Evolutionary conservation across 1,284 basidiomycete species (phyloP).

Genomic region (Ceratorhiza oryzae-sativae): DNA sequence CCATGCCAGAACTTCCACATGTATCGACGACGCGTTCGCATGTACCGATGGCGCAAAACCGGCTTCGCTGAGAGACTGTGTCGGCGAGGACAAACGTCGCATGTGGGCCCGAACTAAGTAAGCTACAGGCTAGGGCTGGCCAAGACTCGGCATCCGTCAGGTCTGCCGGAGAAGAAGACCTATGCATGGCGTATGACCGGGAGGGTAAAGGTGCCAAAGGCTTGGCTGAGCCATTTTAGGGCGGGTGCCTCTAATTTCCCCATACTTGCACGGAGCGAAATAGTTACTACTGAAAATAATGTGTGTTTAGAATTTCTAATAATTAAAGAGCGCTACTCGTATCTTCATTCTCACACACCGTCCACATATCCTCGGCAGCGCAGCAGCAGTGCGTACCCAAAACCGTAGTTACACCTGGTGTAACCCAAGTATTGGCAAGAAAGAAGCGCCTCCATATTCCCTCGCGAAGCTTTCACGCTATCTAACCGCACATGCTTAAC

Average conservation of each 20-base stretch:
- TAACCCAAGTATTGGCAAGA: not conserved
- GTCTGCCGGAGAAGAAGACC: not conserved
- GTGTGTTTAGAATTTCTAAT: not conserved
- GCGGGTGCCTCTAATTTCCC: not conserved
- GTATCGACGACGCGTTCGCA: not conserved
- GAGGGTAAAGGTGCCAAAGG: not conserved
- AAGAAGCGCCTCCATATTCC: not conserved
- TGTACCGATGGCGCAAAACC: not conserved
- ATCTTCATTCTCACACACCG: not conserved
- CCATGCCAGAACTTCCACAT: not conserved
- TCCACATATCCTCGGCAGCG: not conserved
- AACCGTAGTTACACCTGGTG: not conserved
- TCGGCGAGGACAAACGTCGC: not conserved
- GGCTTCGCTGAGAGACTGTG: not conserved
- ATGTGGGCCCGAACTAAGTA: not conserved
- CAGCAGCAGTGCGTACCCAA: not conserved
- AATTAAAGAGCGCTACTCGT: not conserved
- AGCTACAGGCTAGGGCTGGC: not conserved
- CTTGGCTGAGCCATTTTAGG: not conserved
- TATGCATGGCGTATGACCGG: not conserved
- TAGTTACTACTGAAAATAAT: not conserved
- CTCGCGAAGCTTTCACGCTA: not conserved
- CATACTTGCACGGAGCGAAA: not conserved
- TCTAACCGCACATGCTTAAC: not conserved
- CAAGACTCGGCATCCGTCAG: not conserved